Conservation (phyloP, 768 basidiomycete genomes). For the Rhizopogon salebrosus region DNA sequence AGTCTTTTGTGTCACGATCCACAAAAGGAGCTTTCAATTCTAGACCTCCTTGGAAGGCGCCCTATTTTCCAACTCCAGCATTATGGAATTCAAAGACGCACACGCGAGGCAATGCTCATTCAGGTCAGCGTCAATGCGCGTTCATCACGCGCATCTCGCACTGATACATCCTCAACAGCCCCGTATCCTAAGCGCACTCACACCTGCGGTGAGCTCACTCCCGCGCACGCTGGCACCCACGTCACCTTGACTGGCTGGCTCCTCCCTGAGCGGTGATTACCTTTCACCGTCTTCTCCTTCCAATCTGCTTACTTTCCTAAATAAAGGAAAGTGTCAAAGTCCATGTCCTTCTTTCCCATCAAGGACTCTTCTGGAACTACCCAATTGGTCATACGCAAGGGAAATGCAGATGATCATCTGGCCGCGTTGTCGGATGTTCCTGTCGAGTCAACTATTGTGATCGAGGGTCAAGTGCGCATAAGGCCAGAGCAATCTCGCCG, state of each 20-base stretch:
- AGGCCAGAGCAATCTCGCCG: constrained; percentile 62
- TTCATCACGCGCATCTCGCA: constrained; percentile 4
- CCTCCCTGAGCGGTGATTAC: constrained; percentile 70
- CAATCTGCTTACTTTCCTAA: constrained; percentile 29
- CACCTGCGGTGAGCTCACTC: constrained; percentile 52
- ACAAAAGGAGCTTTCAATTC: background rate
- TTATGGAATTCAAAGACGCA: constrained; percentile 5
- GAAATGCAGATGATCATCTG: constrained; percentile 24
- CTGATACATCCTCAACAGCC: constrained; percentile 26
- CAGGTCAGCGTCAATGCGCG: constrained; percentile 5
- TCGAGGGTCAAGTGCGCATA: constrained; percentile 66
- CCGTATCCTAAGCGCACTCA: constrained; percentile 63
- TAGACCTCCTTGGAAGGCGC: constrained; percentile 2
- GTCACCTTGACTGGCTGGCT: constrained; percentile 83
- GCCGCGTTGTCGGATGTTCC: constrained; percentile 56
- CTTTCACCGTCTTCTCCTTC: constrained; percentile 23
- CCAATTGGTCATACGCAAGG: constrained; percentile 66
- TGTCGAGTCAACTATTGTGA: constrained; percentile 71
- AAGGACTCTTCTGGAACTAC: constrained; percentile 73
- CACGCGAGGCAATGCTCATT: constrained; percentile 4
- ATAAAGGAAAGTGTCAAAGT: constrained; percentile 60
- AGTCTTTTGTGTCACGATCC: background rate
- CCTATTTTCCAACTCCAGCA: constrained; percentile 8
- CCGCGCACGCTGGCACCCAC: constrained; percentile 42
- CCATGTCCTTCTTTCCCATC: constrained; percentile 81